phyloP scores from a whole-genome alignment of 1,139 yeast genomes.

The Suhomyces chickasaworum region DNA sequence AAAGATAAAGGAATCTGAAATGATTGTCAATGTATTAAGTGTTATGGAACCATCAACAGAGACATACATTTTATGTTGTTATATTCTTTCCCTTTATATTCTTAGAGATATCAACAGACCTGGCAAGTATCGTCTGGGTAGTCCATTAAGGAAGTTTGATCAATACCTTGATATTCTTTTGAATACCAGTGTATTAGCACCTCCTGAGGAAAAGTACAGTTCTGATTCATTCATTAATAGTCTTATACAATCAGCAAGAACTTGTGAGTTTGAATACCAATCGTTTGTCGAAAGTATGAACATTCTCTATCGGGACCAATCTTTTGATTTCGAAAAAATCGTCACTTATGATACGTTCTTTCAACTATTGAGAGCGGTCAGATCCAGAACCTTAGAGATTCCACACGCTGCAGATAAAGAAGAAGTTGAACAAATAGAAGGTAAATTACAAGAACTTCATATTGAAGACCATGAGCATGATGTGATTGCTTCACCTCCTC shows the following conservation, averaged over 20 bases:
- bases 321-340: constrained; percentile 13
- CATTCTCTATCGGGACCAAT: constrained; percentile 13
- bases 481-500: not conserved
- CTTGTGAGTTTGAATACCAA: constrained; percentile 24
- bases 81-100: constrained; percentile 28
- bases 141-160: constrained; percentile 20
- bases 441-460: not conserved
- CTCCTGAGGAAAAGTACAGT: constrained; percentile 16
- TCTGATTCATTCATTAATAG: constrained; percentile 22
- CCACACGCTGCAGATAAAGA: constrained; percentile 39
- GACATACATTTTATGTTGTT: constrained; percentile 34
- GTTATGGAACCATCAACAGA: constrained; percentile 29
- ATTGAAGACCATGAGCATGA: constrained; percentile 1
- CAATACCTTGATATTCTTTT: constrained; percentile 32
- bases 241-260: constrained; percentile 21
- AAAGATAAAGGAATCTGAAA: constrained; percentile 15
- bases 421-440: constrained; percentile 9
- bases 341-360: constrained; percentile 31
- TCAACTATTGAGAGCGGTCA: constrained; percentile 52
- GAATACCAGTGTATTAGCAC: constrained; percentile 21
- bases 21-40: constrained; percentile 27
- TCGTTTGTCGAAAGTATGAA: constrained; percentile 23
- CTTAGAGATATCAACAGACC: constrained; percentile 12
- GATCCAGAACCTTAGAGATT: constrained; percentile 63
- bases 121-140: constrained; percentile 11